These are phyloP conservation scores for Neurospora sp. DNA, from an alignment of 495 filamentous ascomycete genomes.

Conservation along the genomic window DNA sequence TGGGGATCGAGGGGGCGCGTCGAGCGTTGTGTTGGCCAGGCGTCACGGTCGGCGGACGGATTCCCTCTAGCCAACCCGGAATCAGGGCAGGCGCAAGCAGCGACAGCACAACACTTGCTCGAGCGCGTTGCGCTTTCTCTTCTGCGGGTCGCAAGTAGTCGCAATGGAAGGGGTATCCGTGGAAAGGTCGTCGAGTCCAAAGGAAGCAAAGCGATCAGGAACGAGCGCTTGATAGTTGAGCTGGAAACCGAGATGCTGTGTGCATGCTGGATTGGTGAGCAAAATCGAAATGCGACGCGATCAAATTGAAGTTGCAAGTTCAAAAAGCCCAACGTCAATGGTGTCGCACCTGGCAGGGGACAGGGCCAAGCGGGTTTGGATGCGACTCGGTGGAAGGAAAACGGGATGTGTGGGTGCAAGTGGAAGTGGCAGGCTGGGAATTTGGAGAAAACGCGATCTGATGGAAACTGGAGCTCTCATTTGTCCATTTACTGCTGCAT, in stretches of 20 bases:
- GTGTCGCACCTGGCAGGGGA: not conserved
- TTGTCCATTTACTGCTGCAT: not conserved
- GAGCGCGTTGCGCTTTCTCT: not conserved
- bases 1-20: conserved; percentile 10
- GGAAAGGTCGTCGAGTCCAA: not conserved
- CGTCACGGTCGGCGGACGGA: not conserved
- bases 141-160: not conserved
- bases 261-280: not conserved
- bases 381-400: not conserved
- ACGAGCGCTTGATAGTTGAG: not conserved
- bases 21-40: conserved; percentile 9
- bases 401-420: not conserved
- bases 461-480: not conserved
- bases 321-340: not conserved
- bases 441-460: not conserved
- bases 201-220: not conserved
- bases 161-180: not conserved
- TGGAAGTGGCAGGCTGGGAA: not conserved
- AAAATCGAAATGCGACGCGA: not conserved
- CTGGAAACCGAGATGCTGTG: not conserved
- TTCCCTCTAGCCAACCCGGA: not conserved
- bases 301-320: not conserved
- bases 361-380: not conserved
- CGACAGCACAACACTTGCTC: not conserved
- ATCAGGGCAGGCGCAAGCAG: not conserved